phyloP scores from a whole-genome alignment of 2,329 filamentous ascomycete genomes.

The Colletotrichum abscissum region DNA sequence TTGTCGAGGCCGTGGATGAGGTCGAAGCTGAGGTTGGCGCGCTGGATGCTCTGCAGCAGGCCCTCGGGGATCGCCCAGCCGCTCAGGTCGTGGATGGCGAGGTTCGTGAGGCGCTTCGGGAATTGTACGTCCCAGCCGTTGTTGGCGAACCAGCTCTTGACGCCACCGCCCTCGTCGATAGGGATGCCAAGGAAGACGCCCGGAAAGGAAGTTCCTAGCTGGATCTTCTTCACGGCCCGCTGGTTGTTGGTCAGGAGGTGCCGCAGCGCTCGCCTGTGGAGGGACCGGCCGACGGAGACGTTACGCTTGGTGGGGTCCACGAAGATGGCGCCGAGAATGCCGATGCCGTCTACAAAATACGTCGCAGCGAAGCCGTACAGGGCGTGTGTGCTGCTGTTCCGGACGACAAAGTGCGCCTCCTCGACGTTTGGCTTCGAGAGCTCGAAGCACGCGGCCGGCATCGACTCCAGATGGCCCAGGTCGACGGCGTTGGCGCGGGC shows the following conservation, averaged over 20 bases:
- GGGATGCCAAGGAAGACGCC: conserved; percentile 91
- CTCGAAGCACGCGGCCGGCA: conserved; percentile 80
- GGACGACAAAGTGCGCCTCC: conserved; percentile 90
- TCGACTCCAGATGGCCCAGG: conserved; percentile 76
- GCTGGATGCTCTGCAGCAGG: conserved; percentile 78
- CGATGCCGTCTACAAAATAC: conserved; percentile 79
- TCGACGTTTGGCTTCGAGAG: conserved; percentile 77
- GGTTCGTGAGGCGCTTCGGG: conserved; percentile 69
- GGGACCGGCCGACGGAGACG: conserved; percentile 88
- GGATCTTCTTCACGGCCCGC: conserved; percentile 80
- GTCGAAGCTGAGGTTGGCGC: conserved; percentile 82
- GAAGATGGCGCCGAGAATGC: conserved; percentile 86
- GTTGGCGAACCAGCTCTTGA: conserved; percentile 86
- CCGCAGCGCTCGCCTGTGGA: conserved; percentile 87
- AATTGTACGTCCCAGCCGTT: conserved; percentile 85
- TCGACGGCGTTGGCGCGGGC: conserved; percentile 75
- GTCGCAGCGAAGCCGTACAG: conserved; percentile 94
- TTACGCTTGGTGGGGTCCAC: conserved; percentile 89
- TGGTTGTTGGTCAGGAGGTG: conserved; percentile 70
- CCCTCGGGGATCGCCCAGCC: conserved; percentile 83
- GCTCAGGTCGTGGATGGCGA: conserved; percentile 78
- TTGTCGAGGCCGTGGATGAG: conserved; percentile 85
- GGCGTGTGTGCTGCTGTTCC: conserved; percentile 91
- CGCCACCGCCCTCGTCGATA: conserved; percentile 60
- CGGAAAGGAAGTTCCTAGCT: conserved; percentile 83